Evolutionary conservation across 2,329 filamentous ascomycete genomes (phyloP), one percentile per base, ranked within the genome.

Genomic region (Sclerotinia borealis): DNA sequence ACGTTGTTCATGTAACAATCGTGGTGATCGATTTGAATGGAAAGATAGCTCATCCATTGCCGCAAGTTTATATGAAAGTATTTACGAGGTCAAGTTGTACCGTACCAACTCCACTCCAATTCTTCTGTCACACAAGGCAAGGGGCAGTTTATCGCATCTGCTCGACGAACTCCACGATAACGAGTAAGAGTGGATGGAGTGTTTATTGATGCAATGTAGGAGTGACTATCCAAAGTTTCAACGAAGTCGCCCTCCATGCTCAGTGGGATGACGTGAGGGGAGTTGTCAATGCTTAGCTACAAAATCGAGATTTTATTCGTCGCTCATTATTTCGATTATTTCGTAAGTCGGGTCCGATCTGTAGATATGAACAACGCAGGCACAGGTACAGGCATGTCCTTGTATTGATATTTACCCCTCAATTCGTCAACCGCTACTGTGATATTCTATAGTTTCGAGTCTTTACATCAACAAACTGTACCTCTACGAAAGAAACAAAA

Each of bases 181-280:
- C 64, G 19, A 68, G 59, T n/a, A 64, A 64, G 22, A 65, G 66
- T n/a, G 66, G 67, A 15, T 69, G 67, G 68, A 66, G 64, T 37
- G 66, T 11, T 56, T 72, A 41, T 49, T 73, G 13, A 65, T 72
- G 65, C 71, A 73, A 62, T 73, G 71, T 65, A 68, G 68, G 10
- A 45, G 7, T 27, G 76, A 84, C 64, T 93, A 89, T 0, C 86
- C n/a, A n/a, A 91, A 69, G 89, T 95, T 52, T 91, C 91, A 15
- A 88, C 88, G 1, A 92, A 92, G 65, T 91, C 91, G 15, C 90
- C 93, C 66, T 92, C 92, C 71, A 79, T 96, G 5, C 90, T 88
- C 65, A 91, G 91, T 68, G 91, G 91, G 0, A 91, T 87, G 66
- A 90, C 90, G 65, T 58, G 31, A 15, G 66, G 61, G 43, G 10